Evolutionary conservation across 2,329 filamentous ascomycete species (phyloP).

Genomic region (Aspergillus sp.): DNA sequence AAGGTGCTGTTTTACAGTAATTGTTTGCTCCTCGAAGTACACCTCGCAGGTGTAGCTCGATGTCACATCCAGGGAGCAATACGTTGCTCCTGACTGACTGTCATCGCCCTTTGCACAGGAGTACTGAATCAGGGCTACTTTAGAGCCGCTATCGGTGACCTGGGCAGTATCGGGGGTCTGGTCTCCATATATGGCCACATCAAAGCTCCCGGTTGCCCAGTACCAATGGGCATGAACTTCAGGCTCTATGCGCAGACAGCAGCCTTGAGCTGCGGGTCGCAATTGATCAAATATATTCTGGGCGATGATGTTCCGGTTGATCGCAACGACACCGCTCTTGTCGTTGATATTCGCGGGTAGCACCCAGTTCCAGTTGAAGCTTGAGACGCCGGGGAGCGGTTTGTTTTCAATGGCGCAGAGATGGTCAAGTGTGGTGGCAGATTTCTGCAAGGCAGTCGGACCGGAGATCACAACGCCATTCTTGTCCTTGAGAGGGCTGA

Average conservation of each 20-base stretch:
- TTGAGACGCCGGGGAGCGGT: background rate
- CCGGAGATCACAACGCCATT: background rate
- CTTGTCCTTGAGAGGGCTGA: background rate
- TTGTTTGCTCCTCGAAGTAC: background rate
- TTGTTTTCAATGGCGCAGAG: background rate
- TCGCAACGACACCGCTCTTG: conserved; percentile 6
- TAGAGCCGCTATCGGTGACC: no score
- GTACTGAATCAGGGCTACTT: no score
- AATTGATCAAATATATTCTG: background rate
- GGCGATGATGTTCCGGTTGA: conserved; percentile 6
- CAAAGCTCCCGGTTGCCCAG: no score
- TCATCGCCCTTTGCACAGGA: no score
- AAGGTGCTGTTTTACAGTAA: background rate
- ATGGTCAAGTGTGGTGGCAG: conserved; percentile 2
- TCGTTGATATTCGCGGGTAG: background rate
- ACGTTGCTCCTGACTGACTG: no score
- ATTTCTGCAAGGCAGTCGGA: background rate
- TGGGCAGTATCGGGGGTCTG: no score
- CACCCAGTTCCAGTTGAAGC: conserved; percentile 11
- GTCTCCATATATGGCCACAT: no score
- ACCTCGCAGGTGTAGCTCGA: no score
- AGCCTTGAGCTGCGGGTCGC: background rate
- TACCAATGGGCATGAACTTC: background rate
- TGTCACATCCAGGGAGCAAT: no score
- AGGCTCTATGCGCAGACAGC: background rate